A percentile compares a stretch with the other conserved stretches of the same genome.
These are phyloP conservation scores for Aspergillus floridensis DNA, from an alignment of 2,329 filamentous ascomycete genomes.

Conservation along the genomic window DNA sequence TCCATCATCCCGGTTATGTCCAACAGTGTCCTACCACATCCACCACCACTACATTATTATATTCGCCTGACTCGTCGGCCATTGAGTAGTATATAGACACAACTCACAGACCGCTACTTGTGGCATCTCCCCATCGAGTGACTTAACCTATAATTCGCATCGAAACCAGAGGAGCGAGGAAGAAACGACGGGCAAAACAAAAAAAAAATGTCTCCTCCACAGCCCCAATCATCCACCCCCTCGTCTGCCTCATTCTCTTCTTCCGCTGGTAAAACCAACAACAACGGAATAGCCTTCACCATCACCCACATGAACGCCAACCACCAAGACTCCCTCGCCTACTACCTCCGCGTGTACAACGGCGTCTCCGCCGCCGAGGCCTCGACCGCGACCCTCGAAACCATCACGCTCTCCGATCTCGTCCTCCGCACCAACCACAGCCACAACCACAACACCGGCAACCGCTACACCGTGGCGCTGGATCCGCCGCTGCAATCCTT, in stretches of 20 bases:
- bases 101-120: background rate
- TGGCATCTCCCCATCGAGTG: background rate
- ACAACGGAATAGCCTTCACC: constrained; percentile 57
- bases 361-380: constrained; percentile 56
- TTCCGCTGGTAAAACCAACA: constrained; percentile 9
- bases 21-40: background rate
- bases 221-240: background rate
- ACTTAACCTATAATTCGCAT: background rate
- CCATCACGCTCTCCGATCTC: constrained; percentile 64
- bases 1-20: background rate
- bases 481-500: constrained; percentile 67
- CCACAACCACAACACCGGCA: constrained; percentile 36
- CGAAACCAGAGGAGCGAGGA: background rate
- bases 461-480: constrained; percentile 58
- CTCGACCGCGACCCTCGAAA: constrained; percentile 59
- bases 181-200: background rate
- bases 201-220: background rate
- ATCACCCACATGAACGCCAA: constrained; percentile 85
- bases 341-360: constrained; percentile 74
- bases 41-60: background rate
- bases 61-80: background rate
- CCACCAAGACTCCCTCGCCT: constrained; percentile 69
- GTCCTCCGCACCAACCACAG: constrained; percentile 54
- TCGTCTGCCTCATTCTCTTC: background rate
- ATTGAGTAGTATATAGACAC: background rate